Base-by-base conservation (phyloP, 768 basidiomycete species). In the Podaxis rugospora region DNA sequence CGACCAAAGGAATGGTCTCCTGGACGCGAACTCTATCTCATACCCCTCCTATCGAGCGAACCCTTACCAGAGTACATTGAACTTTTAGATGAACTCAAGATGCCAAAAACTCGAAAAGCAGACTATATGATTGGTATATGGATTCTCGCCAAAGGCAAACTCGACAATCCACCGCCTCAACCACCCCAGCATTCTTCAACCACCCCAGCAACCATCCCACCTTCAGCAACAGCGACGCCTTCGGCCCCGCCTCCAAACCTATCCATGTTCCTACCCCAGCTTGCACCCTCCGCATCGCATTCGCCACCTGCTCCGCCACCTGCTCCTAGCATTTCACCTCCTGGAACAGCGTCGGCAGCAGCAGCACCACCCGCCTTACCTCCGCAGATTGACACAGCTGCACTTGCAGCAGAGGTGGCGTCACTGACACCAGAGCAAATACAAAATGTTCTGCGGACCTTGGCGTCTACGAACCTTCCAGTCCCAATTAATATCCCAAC, bases 1-100 rank as follows among this genome's bases (percentile, higher is more conserved):
- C 81, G 84, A 42, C 87, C 90, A 7, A 87, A 89, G 64, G 88
- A 92, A 10, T 74, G 83, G 67, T 80, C 84, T 59, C 89, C 90
- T 42, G 93, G 93, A 36, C 88, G 90, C 59, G 94, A 96, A 69
- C 74, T 95, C 37, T 96, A 96, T 67, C 83, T 95, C 65, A 81
- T 95, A 16, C 94, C 94, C 1, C 73, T 96, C 14, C 76, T 80
- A 21, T 78, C 88, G 23, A 78, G 74, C 28, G 81, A 88, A 53
- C 78, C 86, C 0, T 74, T 95, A 1, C 94, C 94, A 0, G 94
- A 95, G 61, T 95, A 86, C 66, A 80, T 95, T 65, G 92, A 94
- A 66, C 77, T 95, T 1, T 72, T 94, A 51, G 93, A 95, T 65
- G 80, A 90, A 27, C 78, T 93, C 50, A 79, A 78, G 59, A 71